These are phyloP conservation scores for Tulasnella sp. DNA, from an alignment of 768 basidiomycete genomes.

Conservation along the genomic window DNA sequence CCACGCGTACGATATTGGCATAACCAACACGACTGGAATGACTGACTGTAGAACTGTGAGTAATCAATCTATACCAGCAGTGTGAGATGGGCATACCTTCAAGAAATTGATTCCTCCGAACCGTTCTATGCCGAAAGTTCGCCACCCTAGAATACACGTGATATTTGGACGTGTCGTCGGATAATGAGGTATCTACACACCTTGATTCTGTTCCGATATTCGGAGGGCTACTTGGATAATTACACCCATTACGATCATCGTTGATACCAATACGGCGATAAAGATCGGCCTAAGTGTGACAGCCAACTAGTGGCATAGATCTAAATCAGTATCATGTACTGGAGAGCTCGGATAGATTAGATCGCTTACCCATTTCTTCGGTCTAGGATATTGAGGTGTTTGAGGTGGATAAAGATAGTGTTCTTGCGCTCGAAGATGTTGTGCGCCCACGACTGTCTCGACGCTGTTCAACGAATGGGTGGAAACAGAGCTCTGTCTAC, in stretches of 20 bases:
- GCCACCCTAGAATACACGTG: too few species aligned
- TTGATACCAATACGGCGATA: neutral
- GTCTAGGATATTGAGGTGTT: too few species aligned
- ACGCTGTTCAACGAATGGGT: too few species aligned
- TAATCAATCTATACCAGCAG: neutral
- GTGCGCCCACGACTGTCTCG: too few species aligned
- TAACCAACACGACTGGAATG: constrained; percentile 40
- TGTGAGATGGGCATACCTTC: constrained; percentile 25
- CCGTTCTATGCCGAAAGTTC: constrained; percentile 39
- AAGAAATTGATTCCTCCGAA: constrained; percentile 32
- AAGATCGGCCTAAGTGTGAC: constrained; percentile 9
- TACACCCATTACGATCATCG: constrained; percentile 37
- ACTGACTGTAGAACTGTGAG: constrained; percentile 35
- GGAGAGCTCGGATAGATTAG: too few species aligned
- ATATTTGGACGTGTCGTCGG: too few species aligned
- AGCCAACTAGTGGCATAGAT: too few species aligned
- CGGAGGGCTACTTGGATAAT: constrained; percentile 35
- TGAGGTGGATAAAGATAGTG: too few species aligned
- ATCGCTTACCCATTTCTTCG: neutral
- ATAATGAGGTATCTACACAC: too few species aligned
- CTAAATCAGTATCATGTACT: too few species aligned
- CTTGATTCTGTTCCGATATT: constrained; percentile 33
- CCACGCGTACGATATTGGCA: constrained; percentile 41
- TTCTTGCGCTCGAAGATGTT: too few species aligned
- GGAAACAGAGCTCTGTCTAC: too few species aligned